Evolutionary conservation across 148 eudicot genomes (phyloP), one percentile per base, ranked within the genome.

Genomic region (Hydrangea macrophylla): DNA sequence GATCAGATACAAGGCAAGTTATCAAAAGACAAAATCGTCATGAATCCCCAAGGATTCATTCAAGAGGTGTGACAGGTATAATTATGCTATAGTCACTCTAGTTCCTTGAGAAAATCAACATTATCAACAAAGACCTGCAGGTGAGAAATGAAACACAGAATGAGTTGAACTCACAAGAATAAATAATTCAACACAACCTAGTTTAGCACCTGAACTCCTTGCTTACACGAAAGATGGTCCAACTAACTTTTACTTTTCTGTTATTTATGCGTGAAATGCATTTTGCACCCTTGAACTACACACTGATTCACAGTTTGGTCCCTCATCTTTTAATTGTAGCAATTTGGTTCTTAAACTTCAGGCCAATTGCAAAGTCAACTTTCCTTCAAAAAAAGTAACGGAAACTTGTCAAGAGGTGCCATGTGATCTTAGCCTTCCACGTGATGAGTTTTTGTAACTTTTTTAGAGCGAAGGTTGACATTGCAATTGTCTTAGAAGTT

Each of bases 101-200:
- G 83, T 80, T 91, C 97, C 84, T 83, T 86, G 25, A 85, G 83
- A 65, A 89, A 87, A 78, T 92, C 97, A 66, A 76, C 61, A 67
- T 89, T 89, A 68, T 92, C 97, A 53, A 92, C 96, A 53, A 92
- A 87, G 26, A 87, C 97, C 97, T 89, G 86, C 66, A 79, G 57
- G 53, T 66, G 23, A 53, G 37, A 12, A 77, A 50, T 28, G 7
- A 71, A 18, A 28, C 22, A 0, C 23, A 35, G 17, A 56, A 22
- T 0, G 11, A 2, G 17, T 9, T 8, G 22, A 11, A 62, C 36
- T 53, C 30, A 57, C 5, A 13, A 7, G 30, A 35, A 12, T 13
- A 61, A 31, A 15, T 9, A 10, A 2, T 40, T 10, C 26, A 59
- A 59, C 4, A 5, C 7, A 15, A 17, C 0, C 5, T 1, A 48